Evolutionary conservation across 106 monocot genomes (phyloP).

Genomic region (Amphibolis antarctica): DNA sequence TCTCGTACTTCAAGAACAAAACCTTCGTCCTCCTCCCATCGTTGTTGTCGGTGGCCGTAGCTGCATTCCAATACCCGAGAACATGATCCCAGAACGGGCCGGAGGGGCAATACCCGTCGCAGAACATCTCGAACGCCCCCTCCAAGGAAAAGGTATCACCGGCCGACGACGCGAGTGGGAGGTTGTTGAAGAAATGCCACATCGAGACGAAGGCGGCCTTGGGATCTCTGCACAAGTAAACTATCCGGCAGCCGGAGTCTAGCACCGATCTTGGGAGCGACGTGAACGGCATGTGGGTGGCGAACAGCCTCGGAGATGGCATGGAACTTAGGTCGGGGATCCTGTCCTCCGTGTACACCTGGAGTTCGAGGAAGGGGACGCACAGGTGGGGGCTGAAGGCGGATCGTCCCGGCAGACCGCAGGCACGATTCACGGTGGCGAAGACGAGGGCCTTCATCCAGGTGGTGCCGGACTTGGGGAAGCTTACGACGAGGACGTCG

Average conservation of each 20-base stretch:
- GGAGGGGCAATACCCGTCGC: neutral
- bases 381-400: neutral
- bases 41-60: neutral
- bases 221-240: constrained; percentile 15
- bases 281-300: constrained; percentile 13
- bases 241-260: constrained; percentile 2
- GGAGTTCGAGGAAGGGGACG: neutral
- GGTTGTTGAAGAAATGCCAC: constrained; percentile 1
- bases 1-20: constrained; percentile 21
- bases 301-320: constrained; percentile 6
- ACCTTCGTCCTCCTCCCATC: neutral
- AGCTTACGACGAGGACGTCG: neutral
- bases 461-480: constrained; percentile 7
- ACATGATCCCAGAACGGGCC: constrained; percentile 17
- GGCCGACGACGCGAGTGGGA: too few species aligned
- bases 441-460: constrained; percentile 8
- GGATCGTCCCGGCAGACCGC: too few species aligned
- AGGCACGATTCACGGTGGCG: neutral
- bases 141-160: neutral
- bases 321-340: neutral
- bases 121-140: neutral
- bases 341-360: neutral
- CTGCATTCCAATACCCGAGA: constrained; percentile 7
- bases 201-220: constrained; percentile 11
- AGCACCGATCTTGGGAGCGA: neutral